Base-by-base conservation (phyloP, 306 rosid species). In the Prunus kanzakura region DNA sequence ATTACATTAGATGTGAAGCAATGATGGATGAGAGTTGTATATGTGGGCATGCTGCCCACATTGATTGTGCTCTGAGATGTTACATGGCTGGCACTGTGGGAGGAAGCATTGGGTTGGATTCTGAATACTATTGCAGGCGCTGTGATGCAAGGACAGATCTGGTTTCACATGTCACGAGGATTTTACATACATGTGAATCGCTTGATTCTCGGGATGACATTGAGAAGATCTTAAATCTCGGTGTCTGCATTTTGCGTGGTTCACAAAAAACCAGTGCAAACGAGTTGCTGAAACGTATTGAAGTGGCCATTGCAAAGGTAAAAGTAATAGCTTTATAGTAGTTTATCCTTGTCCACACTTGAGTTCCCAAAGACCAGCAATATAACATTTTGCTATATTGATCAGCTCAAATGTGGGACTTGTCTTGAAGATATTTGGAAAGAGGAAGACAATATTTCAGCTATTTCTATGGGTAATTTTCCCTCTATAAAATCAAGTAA, bases 121-220 rank as follows among this genome's bases (percentile, higher is more conserved):
- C 85, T 1, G 96, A 86, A 80, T 95, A 90, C 75, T 82, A 84
- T 81, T 95, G 99, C 72, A 86, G 93, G 22, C 91, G 99, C 56
- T 95, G 99, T 83, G 97, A 90, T 83, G 82, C 81, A 63, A 89
- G 86, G 81, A 88, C 96, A 41, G 89, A 92, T 84, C 84, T 95
- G 51, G 77, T 90, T 43, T 77, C 88, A 54, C 91, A 90, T 79
- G 93, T 84, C 4, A 70, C 76, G 47, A 86, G 78, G 66, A 79
- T 90, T 78, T 43, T 87, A 66, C 87, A 78, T 62, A 74, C 82
- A 20, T 90, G 92, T 67, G 85, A 83, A 77, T 63, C 89, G 67
- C 67, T 71, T 56, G 85, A 86, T 70, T 83, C 89, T 52, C 89
- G 72, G 15, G 86, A 86, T 67, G 92, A 83, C 25, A 78, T 82